Conservation (phyloP, 2,329 filamentous ascomycete genomes). For the Clarireedia homoeocarpa region DNA sequence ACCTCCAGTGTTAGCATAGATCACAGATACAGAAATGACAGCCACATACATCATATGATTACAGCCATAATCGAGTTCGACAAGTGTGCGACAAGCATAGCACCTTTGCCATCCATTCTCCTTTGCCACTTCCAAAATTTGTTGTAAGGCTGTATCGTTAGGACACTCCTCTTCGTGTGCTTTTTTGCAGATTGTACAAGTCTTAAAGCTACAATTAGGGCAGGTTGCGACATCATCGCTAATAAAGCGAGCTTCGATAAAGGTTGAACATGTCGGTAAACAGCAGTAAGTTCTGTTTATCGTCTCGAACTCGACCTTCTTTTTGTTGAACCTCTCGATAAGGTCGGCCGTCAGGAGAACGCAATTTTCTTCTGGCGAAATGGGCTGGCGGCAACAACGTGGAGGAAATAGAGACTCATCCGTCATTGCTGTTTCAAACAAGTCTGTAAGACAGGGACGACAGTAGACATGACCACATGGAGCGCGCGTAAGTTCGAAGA, state of each 20-base stretch:
- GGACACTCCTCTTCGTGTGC: slow-evolving; percentile 42
- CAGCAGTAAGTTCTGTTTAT: slow-evolving; percentile 45
- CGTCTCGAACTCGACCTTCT: slow-evolving; percentile 41
- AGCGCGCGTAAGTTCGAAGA: slow-evolving; percentile 15
- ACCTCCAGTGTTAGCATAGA: slow-evolving; percentile 1
- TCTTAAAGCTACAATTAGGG: slow-evolving; percentile 33
- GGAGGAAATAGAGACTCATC: slow-evolving; percentile 49
- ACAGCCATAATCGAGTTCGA: slow-evolving; percentile 45
- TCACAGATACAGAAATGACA: not conserved
- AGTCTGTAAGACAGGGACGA: slow-evolving; percentile 35
- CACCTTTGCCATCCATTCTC: slow-evolving; percentile 46
- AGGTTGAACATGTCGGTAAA: slow-evolving; percentile 35
- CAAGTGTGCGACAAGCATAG: slow-evolving; percentile 35
- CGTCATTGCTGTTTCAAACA: slow-evolving; percentile 37
- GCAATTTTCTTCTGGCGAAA: slow-evolving; percentile 24
- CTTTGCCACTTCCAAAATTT: slow-evolving; percentile 35
- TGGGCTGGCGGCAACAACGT: slow-evolving; percentile 39
- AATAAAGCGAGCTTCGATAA: slow-evolving; percentile 35
- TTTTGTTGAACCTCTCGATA: slow-evolving; percentile 31
- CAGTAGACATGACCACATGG: slow-evolving; percentile 46
- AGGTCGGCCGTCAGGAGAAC: slow-evolving; percentile 33
- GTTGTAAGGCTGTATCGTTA: slow-evolving; percentile 33
- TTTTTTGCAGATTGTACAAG: slow-evolving; percentile 45
- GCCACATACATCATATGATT: slow-evolving; percentile 46
- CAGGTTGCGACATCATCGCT: slow-evolving; percentile 34